Evolutionary conservation across 257 asterid species (phyloP), one percentile per base, ranked within the genome.

Genomic region (Cynanchum wilfordii): DNA sequence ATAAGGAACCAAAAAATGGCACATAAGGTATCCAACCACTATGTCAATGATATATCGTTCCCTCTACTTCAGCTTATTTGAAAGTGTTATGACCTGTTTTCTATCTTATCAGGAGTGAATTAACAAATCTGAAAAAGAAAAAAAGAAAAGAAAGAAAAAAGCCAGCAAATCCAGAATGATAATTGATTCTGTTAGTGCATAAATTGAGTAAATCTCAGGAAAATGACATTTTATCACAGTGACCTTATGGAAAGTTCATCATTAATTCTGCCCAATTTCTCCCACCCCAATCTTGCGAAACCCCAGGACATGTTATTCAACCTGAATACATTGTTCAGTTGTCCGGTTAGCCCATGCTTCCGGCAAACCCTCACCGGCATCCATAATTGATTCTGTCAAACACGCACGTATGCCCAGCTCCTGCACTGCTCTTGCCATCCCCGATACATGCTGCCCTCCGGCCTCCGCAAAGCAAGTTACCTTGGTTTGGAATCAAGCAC

Each of bases 381-480:
- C 97, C 96, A 91, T 91, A 65, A 87, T 89, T 7, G 96, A 91
- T 71, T 89, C 90, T 0, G 87, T 58, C 78, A 91, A 85, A 78
- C 97, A 91, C 0, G 92, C 95, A 7, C 97, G 90, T 75, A 89
- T 78, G 24, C 96, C 97, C 69, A 91, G 79, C 57, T 68, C 62
- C 62, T 85, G 86, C 8, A 91, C 88, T 11, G 96, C 97, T 77
- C 86, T 87, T 9, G 87, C 92, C 97, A 89, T 91, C 62, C 86
- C 97, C 0, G 89, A 64, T 52, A 90, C 87, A 75, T 89, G 94
- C 82, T 90, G 92, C 49, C 97, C 97, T 52, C 96, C 97, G 0
- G 94, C 96, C 79, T 90, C 96, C 29, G 94, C 97, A 77, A 91
- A 86, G 85, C 96, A 87, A 3, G 92, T 91, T n/a, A 91, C 97